phyloP scores from a whole-genome alignment of 352 stramenopile species.

The Phytophthora melonis region DNA sequence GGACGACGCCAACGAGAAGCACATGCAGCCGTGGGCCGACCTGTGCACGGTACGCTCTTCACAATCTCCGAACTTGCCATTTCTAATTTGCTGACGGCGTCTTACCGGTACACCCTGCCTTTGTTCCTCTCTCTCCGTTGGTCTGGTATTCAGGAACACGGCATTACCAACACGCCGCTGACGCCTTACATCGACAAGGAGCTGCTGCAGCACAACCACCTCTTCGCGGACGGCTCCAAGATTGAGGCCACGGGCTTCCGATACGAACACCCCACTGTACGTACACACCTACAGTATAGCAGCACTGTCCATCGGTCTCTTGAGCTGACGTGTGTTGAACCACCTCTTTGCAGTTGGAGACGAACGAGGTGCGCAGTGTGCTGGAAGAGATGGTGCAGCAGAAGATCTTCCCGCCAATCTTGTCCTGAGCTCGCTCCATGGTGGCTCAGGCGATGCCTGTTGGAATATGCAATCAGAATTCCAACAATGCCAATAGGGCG shows the following conservation, averaged over 20 bases:
- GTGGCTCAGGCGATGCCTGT: neutral
- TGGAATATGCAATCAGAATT: no score
- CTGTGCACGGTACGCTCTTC: slow-evolving; percentile 62
- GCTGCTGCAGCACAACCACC: slow-evolving; percentile 85
- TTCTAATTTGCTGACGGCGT: slow-evolving; percentile 12
- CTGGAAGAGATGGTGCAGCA: slow-evolving; percentile 82
- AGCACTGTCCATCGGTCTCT: slow-evolving; percentile 8
- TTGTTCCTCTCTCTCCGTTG: slow-evolving; percentile 26
- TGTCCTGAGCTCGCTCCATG: slow-evolving; percentile 45
- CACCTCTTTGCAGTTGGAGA: slow-evolving; percentile 45
- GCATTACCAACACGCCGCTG: slow-evolving; percentile 85
- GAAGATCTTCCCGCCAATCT: slow-evolving; percentile 83
- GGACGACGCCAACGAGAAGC: slow-evolving; percentile 92
- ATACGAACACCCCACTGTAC: slow-evolving; percentile 80
- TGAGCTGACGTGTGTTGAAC: slow-evolving; percentile 21
- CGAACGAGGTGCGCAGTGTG: slow-evolving; percentile 63
- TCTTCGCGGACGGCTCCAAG: slow-evolving; percentile 80
- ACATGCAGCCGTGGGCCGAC: slow-evolving; percentile 90
- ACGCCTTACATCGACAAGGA: slow-evolving; percentile 92
- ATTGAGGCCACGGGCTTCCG: slow-evolving; percentile 82
- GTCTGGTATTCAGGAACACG: slow-evolving; percentile 56
- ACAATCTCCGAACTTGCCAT: neutral
- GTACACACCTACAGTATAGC: neutral
- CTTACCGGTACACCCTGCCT: neutral
- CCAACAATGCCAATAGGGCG: slow-evolving; percentile 17